Evolutionary conservation across 768 basidiomycete species (phyloP).

Genomic region (Auriscalpium orientale): DNA sequence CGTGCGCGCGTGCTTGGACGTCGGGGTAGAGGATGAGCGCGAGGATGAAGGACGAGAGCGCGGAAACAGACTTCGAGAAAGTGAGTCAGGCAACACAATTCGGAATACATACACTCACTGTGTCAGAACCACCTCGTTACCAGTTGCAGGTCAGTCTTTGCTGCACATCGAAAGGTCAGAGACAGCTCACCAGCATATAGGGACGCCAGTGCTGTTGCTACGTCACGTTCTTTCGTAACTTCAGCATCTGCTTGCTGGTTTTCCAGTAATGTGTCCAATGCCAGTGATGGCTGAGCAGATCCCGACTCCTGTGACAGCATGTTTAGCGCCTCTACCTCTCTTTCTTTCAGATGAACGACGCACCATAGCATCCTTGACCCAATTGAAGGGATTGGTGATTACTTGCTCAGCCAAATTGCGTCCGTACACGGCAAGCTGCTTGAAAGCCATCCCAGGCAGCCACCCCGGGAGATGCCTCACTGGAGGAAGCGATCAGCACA

Average conservation of each 20-base stretch:
- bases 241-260: neutral
- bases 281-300: neutral
- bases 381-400: slow-evolving; percentile 55
- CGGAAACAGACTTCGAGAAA: slow-evolving; percentile 41
- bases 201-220: neutral
- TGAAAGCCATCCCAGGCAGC: slow-evolving; percentile 64
- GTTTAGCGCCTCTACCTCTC: neutral
- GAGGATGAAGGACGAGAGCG: slow-evolving; percentile 53
- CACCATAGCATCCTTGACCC: slow-evolving; percentile 51
- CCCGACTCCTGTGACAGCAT: neutral
- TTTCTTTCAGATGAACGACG: neutral
- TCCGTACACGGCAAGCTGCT: slow-evolving; percentile 52
- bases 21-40: slow-evolving; percentile 60
- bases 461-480: slow-evolving; percentile 55
- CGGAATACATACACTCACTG: slow-evolving; percentile 31
- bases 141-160: too few relatives aligned
- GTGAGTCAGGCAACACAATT: neutral
- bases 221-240: neutral
- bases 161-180: neutral
- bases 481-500: neutral
- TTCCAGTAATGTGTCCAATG: neutral
- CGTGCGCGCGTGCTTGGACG: slow-evolving; percentile 43
- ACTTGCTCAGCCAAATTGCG: slow-evolving; percentile 57
- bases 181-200: neutral
- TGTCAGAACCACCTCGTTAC: slow-evolving; percentile 45